These are phyloP conservation scores for Fermentozyma sake DNA, from an alignment of 1,139 yeast species.

Conservation along the genomic window DNA sequence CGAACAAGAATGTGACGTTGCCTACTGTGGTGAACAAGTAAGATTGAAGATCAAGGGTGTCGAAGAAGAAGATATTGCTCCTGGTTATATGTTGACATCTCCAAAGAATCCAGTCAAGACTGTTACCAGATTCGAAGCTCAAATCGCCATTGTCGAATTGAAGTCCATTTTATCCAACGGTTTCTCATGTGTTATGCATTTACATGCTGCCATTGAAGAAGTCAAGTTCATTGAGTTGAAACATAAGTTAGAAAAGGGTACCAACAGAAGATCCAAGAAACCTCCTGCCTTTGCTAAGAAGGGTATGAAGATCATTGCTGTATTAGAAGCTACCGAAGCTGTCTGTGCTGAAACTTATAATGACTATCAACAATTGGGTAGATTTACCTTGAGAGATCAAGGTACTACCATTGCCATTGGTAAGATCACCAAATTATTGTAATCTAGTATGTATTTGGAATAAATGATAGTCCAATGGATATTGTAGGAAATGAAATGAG, in stretches of 20 bases:
- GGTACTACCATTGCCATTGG: slow-evolving; percentile 98
- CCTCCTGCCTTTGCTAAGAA: slow-evolving; percentile 98
- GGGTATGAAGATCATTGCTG: slow-evolving; percentile 97
- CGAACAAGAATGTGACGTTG: slow-evolving; percentile 88
- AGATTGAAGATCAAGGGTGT: slow-evolving; percentile 89
- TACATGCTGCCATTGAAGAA: slow-evolving; percentile 97
- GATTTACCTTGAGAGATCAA: slow-evolving; percentile 97
- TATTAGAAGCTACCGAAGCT: slow-evolving; percentile 77
- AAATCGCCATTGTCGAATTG: slow-evolving; percentile 93
- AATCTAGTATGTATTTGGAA: slow-evolving; percentile 7
- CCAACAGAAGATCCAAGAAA: slow-evolving; percentile 92
- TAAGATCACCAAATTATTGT: slow-evolving; percentile 74
- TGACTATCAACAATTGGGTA: slow-evolving; percentile 93
- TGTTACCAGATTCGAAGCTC: slow-evolving; percentile 89
- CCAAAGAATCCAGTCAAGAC: slow-evolving; percentile 85
- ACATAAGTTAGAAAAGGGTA: slow-evolving; percentile 93
- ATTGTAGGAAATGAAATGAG: neutral
- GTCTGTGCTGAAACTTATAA: slow-evolving; percentile 91
- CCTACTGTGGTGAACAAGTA: slow-evolving; percentile 95
- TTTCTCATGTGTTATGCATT: slow-evolving; percentile 96
- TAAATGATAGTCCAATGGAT: slow-evolving; percentile 2
- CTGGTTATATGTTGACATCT: slow-evolving; percentile 89
- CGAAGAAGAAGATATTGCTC: slow-evolving; percentile 92
- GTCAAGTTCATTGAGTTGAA: slow-evolving; percentile 76
- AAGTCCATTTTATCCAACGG: slow-evolving; percentile 93